Evolutionary conservation across 768 basidiomycete species (phyloP).

Genomic region (Mycena floridula): DNA sequence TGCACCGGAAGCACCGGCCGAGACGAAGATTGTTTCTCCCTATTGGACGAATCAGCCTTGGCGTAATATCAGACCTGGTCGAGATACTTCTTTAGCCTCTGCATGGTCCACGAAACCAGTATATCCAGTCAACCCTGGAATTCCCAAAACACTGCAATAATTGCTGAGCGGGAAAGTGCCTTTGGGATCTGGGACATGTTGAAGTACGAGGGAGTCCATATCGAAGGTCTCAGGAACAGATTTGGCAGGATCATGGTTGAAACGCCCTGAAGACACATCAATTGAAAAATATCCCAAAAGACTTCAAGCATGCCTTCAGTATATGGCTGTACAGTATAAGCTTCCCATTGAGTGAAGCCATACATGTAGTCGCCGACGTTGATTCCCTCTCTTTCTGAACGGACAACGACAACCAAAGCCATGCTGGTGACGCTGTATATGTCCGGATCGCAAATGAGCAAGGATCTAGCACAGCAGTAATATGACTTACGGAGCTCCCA

Average conservation of each 20-base stretch:
- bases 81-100: conserved; percentile 11
- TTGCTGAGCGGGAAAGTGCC: conserved; percentile 15
- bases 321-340: conserved; percentile 16
- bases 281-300: not conserved
- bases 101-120: conserved; percentile 17
- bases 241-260: conserved; percentile 9
- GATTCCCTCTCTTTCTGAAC: conserved; percentile 23
- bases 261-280: conserved; percentile 6
- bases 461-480: too few species aligned
- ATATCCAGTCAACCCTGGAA: conserved; percentile 24
- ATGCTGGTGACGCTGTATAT: conserved; percentile 11
- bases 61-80: not conserved
- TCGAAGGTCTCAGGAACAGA: conserved; percentile 14
- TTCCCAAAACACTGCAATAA: conserved; percentile 14
- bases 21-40: conserved; percentile 19
- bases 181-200: conserved; percentile 14
- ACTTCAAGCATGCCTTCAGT: conserved; percentile 7
- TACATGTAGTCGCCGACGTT: conserved; percentile 24
- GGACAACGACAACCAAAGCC: conserved; percentile 25
- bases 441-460: too few species aligned
- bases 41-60: not conserved
- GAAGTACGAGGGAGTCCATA: conserved; percentile 15
- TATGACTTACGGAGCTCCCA: conserved; percentile 7
- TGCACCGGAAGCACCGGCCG: conserved; percentile 17
- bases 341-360: conserved; percentile 18